Base-by-base conservation (phyloP, 495 filamentous ascomycete species). In the Lentithecium fluviatile region DNA sequence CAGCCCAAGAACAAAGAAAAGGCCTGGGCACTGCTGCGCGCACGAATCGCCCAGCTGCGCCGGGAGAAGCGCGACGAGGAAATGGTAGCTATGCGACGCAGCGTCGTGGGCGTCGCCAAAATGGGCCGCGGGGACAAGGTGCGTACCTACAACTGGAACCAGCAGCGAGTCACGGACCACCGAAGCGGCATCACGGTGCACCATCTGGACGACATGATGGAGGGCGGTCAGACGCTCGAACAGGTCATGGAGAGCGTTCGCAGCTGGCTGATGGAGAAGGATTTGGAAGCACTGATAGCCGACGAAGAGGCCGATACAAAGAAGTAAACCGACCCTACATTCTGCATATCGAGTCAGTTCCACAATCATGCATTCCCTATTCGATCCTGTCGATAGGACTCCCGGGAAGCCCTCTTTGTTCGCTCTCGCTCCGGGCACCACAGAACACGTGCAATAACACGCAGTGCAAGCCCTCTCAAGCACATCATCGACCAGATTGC, bases 141-240 rank as follows among this genome's bases (percentile, higher is more conserved):
- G 61, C 77, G 94, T 61, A 98, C 94, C 2, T 98, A 98, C 71
- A 96, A 97, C 75, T 98, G 86, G 77, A 83, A 83, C 32, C 95
- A 98, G 74, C 90, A 91, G 73, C 80, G 94, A 50, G 91, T 95
- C 62, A 97, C 94, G 2, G 94, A 98, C 77, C 94, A 98, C 74
- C 79, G 94, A 25, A 89, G 85, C 70, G 93, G 92, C 2, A 70
- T 90, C 29, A 91, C 88, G 49, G 75, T 94, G 13, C 85, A 94
- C 70, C 88, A 94, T 73, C 74, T 98, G 53, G 85, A 88, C 49
- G 84, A 88, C 69, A 87, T 97, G 32, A 78, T 97, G 56, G 81
- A 80, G 40, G 76, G 76, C 1, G 76, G 76, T 4, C 55, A 69
- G 36, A 68, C 66, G 20, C 58, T 97, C 45, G 89, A 89, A 36